Evolutionary conservation across 441 rosid species (phyloP).

Genomic region (Pelargonium fulgidum): DNA sequence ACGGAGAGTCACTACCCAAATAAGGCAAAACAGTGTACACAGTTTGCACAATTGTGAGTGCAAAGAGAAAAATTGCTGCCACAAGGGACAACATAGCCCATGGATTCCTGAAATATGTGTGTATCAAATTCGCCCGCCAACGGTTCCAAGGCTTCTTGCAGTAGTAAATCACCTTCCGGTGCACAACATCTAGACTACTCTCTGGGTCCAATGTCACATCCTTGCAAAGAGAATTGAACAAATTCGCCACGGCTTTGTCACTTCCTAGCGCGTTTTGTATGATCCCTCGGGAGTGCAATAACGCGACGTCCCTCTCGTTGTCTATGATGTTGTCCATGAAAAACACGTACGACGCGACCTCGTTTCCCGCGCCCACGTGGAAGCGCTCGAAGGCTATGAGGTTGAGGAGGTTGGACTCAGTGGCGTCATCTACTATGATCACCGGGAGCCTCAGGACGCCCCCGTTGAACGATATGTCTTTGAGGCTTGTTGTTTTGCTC

Average conservation of each 20-base stretch:
- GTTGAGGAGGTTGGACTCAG: background rate
- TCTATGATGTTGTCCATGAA: constrained; percentile 4
- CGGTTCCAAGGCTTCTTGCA: background rate
- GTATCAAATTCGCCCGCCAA: background rate
- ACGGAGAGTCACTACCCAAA: no score
- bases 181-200: background rate
- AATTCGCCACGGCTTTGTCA: background rate
- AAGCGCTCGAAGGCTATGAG: background rate
- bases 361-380: background rate
- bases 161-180: background rate
- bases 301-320: constrained; percentile 29
- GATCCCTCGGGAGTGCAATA: constrained; percentile 33
- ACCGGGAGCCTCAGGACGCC: constrained; percentile 1
- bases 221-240: background rate
- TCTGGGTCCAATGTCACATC: background rate
- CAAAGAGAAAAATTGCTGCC: background rate
- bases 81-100: background rate
- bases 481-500: background rate
- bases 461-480: background rate
- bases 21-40: background rate
- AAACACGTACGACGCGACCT: background rate
- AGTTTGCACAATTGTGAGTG: background rate
- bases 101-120: background rate
- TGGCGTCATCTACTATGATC: background rate
- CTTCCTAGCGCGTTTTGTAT: background rate